A percentile compares a stretch with the other conserved stretches of the same genome.
Evolutionary conservation across 1,284 basidiomycete species (phyloP).

Genomic region (Trichosporon faecale): DNA sequence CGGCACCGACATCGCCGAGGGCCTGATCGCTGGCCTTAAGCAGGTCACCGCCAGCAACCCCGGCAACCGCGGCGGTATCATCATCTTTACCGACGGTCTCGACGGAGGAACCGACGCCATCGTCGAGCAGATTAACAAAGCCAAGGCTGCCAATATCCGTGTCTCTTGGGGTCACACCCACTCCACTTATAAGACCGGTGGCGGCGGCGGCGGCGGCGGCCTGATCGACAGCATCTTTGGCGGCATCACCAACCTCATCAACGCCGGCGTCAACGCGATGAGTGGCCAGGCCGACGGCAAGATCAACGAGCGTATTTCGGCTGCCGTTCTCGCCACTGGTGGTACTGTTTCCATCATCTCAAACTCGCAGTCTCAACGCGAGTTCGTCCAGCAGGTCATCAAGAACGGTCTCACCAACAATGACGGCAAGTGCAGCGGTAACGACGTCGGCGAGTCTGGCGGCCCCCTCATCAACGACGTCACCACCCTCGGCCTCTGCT

Average conservation of each 20-base stretch:
- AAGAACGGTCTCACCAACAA: slow-evolving; percentile 22
- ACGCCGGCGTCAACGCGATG: not conserved
- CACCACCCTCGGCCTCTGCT: slow-evolving; percentile 20
- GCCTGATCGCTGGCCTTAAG: not conserved
- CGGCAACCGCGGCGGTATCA: not conserved
- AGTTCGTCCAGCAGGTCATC: slow-evolving; percentile 12
- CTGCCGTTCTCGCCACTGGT: slow-evolving; percentile 14
- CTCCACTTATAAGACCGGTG: not conserved
- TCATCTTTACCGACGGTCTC: slow-evolving; percentile 13
- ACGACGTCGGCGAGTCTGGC: not conserved
- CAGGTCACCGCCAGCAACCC: not conserved
- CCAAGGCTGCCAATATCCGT: slow-evolving; percentile 9
- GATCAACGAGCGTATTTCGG: slow-evolving; percentile 10
- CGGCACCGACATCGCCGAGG: not conserved
- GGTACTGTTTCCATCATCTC: slow-evolving; percentile 13
- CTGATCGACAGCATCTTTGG: not conserved
- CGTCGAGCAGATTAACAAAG: not conserved
- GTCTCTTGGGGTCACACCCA: slow-evolving; percentile 9
- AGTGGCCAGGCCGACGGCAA: not conserved
- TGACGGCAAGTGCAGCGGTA: slow-evolving; percentile 16
- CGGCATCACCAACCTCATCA: not conserved
- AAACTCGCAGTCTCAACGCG: not conserved
- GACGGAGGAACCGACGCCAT: not conserved
- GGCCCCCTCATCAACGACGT: slow-evolving; percentile 11
- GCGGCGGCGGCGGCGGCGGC: not conserved